Base-by-base conservation (phyloP, 805 yeast genomes). In the Osmozyma mogii region DNA sequence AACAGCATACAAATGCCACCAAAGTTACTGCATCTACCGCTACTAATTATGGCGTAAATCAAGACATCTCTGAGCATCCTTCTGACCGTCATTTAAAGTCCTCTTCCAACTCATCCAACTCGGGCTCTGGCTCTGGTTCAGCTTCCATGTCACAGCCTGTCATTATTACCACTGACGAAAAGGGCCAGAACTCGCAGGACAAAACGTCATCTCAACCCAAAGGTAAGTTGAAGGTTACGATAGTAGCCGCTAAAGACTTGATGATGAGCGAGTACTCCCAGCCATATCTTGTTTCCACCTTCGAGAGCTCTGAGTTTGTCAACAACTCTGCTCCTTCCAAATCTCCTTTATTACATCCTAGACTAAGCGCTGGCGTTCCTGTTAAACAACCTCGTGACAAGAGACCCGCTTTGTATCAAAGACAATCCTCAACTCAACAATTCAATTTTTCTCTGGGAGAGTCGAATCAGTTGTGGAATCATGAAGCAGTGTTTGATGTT, bases 401-500 rank as follows among this genome's bases (percentile, higher is more conserved):
- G 24, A 45, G 59, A 24, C 65, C 64, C 3, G 44, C 58, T 4
- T 37, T 58, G 32, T 59, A 58, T 41, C 66, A 61, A 41, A 44
- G 64, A 37, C 68, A 58, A 38, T 48, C 57, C 9, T 54, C 60
- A 20, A 48, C 56, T 11, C 59, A 52, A 32, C 70, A 58, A 32
- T 49, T 54, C 29, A 50, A 48, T 21, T 42, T 55, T 12, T 31
- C 44, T 24, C 39, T 44, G 20, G 46, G 39, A 14, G 35, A 31
- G 36, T 18, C 37, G 10, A 80, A 80, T 50, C 95, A 96, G 10
- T 63, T 71, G 18, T 89, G 96, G 95, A 82, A 84, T 49, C 95
- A 88, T 54, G 85, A 85, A 51, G 89, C 96, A 9, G 75, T 76
- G 9, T 89, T 92, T 50, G 98, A 89, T 54, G 95, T 92, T 25